Conservation (phyloP, 2,329 filamentous ascomycete species). For the Aspergillus proliferans region DNA sequence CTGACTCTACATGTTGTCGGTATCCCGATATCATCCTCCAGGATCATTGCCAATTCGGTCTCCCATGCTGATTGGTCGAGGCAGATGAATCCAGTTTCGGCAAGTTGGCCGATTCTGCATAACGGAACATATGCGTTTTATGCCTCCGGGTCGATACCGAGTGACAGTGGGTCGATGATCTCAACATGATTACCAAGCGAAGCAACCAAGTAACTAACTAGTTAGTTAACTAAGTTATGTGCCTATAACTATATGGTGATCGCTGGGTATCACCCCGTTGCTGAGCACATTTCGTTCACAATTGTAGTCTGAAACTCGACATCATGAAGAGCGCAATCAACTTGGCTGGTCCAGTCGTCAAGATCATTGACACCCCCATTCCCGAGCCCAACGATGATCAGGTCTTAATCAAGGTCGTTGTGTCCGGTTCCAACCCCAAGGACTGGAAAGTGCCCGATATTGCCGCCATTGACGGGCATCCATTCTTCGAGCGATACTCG, state of each 20-base stretch:
- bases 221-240: neutral
- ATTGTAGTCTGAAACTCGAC: neutral
- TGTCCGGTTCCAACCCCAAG: conserved; percentile 39
- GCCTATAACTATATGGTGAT: neutral
- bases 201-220: neutral
- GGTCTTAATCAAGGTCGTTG: conserved; percentile 32
- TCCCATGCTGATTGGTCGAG: too few relatives aligned
- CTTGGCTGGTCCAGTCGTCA: conserved; percentile 10
- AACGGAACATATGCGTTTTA: neutral
- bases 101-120: neutral
- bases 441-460: conserved; percentile 37
- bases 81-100: too few relatives aligned
- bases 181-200: neutral
- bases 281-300: neutral
- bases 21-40: too few relatives aligned
- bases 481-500: conserved; percentile 2
- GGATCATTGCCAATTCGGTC: too few relatives aligned
- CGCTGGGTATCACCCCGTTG: neutral
- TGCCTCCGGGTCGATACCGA: neutral
- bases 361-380: conserved; percentile 35
- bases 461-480: neutral
- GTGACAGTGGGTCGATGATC: neutral
- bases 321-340: conserved; percentile 1
- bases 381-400: conserved; percentile 30
- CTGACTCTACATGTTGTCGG: too few relatives aligned